phyloP scores from a whole-genome alignment of 768 basidiomycete species.

The Lentinula boryana region DNA sequence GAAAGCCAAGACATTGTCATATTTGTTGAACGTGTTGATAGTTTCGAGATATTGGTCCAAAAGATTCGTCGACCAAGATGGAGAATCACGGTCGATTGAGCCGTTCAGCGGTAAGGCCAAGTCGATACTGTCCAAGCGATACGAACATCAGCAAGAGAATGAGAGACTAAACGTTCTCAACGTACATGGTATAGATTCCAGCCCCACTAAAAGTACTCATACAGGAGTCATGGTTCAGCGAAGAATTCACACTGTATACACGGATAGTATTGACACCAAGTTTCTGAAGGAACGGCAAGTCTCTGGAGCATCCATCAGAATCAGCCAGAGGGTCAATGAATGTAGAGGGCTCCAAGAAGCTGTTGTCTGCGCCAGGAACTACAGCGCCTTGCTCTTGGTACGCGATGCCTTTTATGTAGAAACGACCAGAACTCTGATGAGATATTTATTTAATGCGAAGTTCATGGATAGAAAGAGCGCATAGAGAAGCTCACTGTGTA shows the following conservation, averaged over 20 bases:
- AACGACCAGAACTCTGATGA: constrained; percentile 55
- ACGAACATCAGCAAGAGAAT: not conserved
- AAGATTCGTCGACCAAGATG: constrained; percentile 80
- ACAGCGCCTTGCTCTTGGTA: constrained; percentile 72
- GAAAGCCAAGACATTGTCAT: constrained; percentile 85
- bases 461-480: constrained; percentile 18
- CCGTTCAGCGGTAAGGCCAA: constrained; percentile 82
- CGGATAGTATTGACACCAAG: constrained; percentile 80
- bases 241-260: constrained; percentile 81
- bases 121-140: constrained; percentile 56
- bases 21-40: constrained; percentile 74
- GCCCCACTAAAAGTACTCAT: constrained; percentile 73
- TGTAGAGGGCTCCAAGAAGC: constrained; percentile 65
- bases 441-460: constrained; percentile 63
- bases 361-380: constrained; percentile 43
- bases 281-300: constrained; percentile 69
- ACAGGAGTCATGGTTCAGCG: constrained; percentile 80
- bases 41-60: constrained; percentile 72
- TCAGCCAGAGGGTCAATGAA: constrained; percentile 79
- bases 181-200: constrained; percentile 87
- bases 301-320: constrained; percentile 62
- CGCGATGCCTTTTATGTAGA: constrained; percentile 85
- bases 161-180: constrained; percentile 4
- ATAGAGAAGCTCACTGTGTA: not conserved
- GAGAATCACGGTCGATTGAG: constrained; percentile 67